Evolutionary conservation across 805 yeast genomes (phyloP), one percentile per base, ranked within the genome.

Genomic region (Ascoidea tarda): DNA sequence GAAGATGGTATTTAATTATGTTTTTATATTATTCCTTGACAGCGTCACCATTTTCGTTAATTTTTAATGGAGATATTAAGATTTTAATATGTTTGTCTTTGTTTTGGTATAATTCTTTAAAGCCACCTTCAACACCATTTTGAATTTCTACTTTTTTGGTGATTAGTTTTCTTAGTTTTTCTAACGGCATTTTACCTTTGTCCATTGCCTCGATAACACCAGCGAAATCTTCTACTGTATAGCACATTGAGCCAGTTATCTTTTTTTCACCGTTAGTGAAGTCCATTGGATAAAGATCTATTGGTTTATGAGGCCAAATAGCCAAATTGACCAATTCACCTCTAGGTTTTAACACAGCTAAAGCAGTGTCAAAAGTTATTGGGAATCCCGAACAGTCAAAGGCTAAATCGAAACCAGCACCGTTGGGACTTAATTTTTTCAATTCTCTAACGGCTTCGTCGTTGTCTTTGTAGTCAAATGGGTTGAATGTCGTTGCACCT

Each of bases 311-410:
- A n/a, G 75, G 74, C 77, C 78, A 74, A 46, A 74, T 71, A 6
- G 78, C 78, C 53, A 74, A 73, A 56, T 74, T 74, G 49, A 73
- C 69, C 10, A 76, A 73, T 45, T 64, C 63, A 50, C 78, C 78
- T 48, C 69, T 65, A 0, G 72, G 68, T 53, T 70, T 66, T 10
- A 73, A 56, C 10, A 74, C 66, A 16, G 67, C 64, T 49, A 74
- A 60, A 5, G 71, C 65, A 5, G 75, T 69, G 28, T 69, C 64
- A 57, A 70, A 74, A 16, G 78, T 74, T 2, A 63, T 65, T 32
- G 73, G 73, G 21, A 73, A 68, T 48, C 81, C 81, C 1, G 79
- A 74, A 60, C 81, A 76, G 61, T 77, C 82, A 60, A 69, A 76
- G 0, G 79, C 70, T 48, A 68, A 71, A 54, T 75, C 74, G 59